phyloP scores from a whole-genome alignment of 352 stramenopile species.

The Globisporangium acanthophoron region DNA sequence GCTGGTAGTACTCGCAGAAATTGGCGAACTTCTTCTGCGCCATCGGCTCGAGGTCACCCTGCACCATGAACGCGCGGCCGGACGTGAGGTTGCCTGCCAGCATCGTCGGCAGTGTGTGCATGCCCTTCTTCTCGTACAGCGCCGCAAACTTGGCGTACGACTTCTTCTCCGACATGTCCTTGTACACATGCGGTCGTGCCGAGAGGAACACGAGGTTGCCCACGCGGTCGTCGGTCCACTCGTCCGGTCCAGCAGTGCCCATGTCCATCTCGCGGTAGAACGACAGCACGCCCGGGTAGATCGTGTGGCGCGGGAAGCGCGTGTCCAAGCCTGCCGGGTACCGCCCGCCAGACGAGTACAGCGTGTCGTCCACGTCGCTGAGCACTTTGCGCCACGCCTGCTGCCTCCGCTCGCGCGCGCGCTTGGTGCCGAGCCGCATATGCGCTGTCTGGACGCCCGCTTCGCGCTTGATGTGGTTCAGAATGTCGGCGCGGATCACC shows the following conservation, averaged over 20 bases:
- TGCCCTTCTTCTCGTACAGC: conserved; percentile 87
- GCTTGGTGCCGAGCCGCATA: conserved; percentile 88
- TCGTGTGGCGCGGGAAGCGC: conserved; percentile 86
- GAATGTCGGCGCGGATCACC: conserved; percentile 89
- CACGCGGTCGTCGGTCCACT: conserved; percentile 85
- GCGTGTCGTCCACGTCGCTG: conserved; percentile 98
- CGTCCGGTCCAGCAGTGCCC: conserved; percentile 83
- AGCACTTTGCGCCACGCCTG: conserved; percentile 98
- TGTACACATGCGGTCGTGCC: conserved; percentile 98
- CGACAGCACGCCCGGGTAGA: conserved; percentile 97
- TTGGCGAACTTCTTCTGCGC: conserved; percentile 97
- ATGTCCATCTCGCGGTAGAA: conserved; percentile 98
- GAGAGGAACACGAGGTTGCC: conserved; percentile 98
- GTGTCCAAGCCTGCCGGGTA: conserved; percentile 95
- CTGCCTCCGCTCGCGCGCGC: conserved; percentile 63
- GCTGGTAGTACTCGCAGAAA: conserved; percentile 91
- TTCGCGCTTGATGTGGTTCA: conserved; percentile 95
- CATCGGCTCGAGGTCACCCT: conserved; percentile 94
- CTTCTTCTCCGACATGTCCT: conserved; percentile 97
- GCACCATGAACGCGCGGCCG: conserved; percentile 93
- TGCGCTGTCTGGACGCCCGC: conserved; percentile 92
- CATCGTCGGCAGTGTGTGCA: conserved; percentile 95
- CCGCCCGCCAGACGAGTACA: conserved; percentile 93
- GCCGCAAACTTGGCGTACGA: conserved; percentile 97
- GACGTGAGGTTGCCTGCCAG: conserved; percentile 93